Base-by-base conservation (phyloP, 2,329 filamentous ascomycete genomes). In the Penicillium freii region DNA sequence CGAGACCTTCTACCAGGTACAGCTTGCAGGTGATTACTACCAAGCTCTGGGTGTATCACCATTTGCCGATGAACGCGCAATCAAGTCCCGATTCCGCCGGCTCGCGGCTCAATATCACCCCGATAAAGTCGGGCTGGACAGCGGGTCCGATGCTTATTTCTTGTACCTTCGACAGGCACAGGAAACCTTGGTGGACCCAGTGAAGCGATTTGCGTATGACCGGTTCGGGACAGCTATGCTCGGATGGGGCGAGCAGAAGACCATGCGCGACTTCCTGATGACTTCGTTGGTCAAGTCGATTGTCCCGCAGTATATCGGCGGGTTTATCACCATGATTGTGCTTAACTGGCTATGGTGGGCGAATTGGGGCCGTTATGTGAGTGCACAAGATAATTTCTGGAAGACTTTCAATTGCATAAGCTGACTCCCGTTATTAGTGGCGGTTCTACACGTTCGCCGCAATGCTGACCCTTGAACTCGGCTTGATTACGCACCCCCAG, bases 1-100 rank as follows among this genome's bases (percentile, higher is more conserved):
- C 78, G 93, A 97, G 77, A 89, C 91, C 68, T 90, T 96, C 81
- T 86, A 90, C 78, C 86, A 91, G 62, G 82, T 96, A 29, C 88
- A 85, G 61, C 79, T 82, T 44, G 79, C 81, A 1, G 86, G 88
- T 19, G 87, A 91, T 73, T 96, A 89, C 78, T 97, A 97, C 78
- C 80, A 84, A 46, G 83, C 88, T 62, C 84, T 99, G 0, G 86
- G 86, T 36, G 83, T 97, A 0, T 80, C 87, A 13, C 81, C 87
- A 38, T 74, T 82, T 56, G 88, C 89, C 11, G 82, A 84, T 52
- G 91, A 96, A 52, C 84, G 84, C 66, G 86, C 88, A 13, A 84
- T 99, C 71, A 94, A 95, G 76, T 88, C 88, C 23, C 86, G 87
- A 53, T 97, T 97, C 78, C 86, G 94, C 60, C 86, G 90, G 36